Base-by-base conservation (phyloP, 202 grass and related monocot species). In the Schoenoplectus triqueter region DNA sequence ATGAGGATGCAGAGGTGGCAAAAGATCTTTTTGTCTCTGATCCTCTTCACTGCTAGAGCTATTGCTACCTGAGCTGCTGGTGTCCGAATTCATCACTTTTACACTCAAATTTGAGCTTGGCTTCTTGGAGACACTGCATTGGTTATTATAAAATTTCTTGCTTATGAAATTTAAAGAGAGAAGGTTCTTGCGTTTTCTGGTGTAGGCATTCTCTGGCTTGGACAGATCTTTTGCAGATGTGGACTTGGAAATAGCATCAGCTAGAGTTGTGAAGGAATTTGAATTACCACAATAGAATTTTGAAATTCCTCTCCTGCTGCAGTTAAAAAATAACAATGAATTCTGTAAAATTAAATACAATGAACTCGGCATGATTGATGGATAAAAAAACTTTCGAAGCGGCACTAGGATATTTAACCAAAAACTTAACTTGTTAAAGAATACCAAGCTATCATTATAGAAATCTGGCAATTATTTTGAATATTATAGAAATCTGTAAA, bases 31-130 rank as follows among this genome's bases (percentile, higher is more conserved):
- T 17, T 19, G 49, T 10, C 72, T 83, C n/a, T 39, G 89, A 70
- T 87, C 89, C 48, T 87, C 57, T 69, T 64, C 57, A 61, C 93
- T 89, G 11, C 91, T 94, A 84, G 64, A 62, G 44, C 86, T 91
- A 72, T 94, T 94, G 88, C 94, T 97, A 56, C 94, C 91, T 60
- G 94, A 97, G 85, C 94, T 97, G 82, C 94, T 94, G 82, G 88
- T 81, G 71, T 78, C 77, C n/a, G 80, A 18, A 60, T 14, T 65
- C 2, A 9, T 64, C 63, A 82, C 31, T 31, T 31, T 31, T 31
- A 82, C 86, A 84, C 88, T 92, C 81, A 82, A 92, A 59, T 76
- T 85, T 2, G 55, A 80, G 56, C 71, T 69, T 60, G 41, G 84
- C 80, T 46, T 66, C 64, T 72, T 81, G 57, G 81, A 83, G 54